Conservation (phyloP, 228 moss, liverwort and hornwort species). For the Sphagnum magellanicum region DNA sequence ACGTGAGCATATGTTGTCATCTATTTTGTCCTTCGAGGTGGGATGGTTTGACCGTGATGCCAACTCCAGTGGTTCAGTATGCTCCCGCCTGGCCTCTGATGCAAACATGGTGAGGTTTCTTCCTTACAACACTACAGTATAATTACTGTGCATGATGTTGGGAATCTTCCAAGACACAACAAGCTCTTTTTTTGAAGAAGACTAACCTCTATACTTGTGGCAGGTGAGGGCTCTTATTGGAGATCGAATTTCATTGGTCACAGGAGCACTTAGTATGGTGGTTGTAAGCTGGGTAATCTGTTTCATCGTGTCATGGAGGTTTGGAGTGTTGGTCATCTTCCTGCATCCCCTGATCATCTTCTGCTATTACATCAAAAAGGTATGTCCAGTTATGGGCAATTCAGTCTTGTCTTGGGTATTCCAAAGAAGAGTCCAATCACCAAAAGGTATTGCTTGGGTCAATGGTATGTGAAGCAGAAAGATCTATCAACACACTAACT, state of each 20-base stretch:
- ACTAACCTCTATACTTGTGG: background rate
- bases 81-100: slow-evolving; percentile 42
- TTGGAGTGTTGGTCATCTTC: slow-evolving; percentile 31
- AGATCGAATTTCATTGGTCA: slow-evolving; percentile 43
- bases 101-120: slow-evolving; percentile 30
- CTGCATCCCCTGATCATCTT: slow-evolving; percentile 46
- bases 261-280: slow-evolving; percentile 34
- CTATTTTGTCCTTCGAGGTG: slow-evolving; percentile 39
- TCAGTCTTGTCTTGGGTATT: background rate
- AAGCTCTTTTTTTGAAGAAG: too few species aligned
- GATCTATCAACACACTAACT: background rate
- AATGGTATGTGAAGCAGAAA: background rate
- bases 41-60: slow-evolving; percentile 57
- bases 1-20: slow-evolving; percentile 28
- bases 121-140: too few species aligned
- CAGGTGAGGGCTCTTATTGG: slow-evolving; percentile 49
- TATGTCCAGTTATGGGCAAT: background rate
- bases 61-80: slow-evolving; percentile 47
- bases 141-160: too few species aligned
- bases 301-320: slow-evolving; percentile 40
- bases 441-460: background rate
- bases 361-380: slow-evolving; percentile 50
- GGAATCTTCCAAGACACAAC: too few species aligned
- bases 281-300: slow-evolving; percentile 29
- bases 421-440: too few species aligned